Evolutionary conservation across 768 basidiomycete species (phyloP).

Genomic region (Amyloporia xantha): DNA sequence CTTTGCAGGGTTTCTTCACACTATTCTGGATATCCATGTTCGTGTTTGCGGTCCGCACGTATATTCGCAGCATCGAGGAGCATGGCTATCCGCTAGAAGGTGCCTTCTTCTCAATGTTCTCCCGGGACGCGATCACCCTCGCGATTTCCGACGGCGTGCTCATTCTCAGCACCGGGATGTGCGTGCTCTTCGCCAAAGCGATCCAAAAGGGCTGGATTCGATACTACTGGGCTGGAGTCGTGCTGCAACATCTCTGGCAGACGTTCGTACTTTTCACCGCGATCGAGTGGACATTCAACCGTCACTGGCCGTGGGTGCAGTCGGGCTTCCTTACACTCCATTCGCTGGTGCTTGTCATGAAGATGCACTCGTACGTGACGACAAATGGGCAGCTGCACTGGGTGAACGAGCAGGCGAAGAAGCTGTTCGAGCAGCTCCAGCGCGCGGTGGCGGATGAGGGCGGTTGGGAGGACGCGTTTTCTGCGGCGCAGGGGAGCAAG

Average conservation of each 20-base stretch:
- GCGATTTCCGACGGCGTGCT: conserved; percentile 81
- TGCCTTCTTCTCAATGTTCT: conserved; percentile 81
- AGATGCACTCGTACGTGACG: conserved; percentile 91
- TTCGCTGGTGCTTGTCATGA: conserved; percentile 87
- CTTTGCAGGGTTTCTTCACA: conserved; percentile 81
- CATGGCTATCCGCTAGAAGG: conserved; percentile 73
- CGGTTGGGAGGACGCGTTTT: conserved; percentile 60
- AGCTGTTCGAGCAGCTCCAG: conserved; percentile 38
- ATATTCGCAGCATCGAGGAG: conserved; percentile 69
- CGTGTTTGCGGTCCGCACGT: conserved; percentile 72
- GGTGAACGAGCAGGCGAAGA: conserved; percentile 40
- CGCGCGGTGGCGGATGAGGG: conserved; percentile 44
- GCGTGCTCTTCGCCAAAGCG: conserved; percentile 79
- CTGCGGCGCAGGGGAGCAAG: conserved; percentile 38
- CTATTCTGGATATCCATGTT: conserved; percentile 92
- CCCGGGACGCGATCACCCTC: conserved; percentile 74
- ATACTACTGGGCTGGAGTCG: conserved; percentile 70
- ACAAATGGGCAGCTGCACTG: conserved; percentile 79
- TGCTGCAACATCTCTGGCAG: conserved; percentile 80
- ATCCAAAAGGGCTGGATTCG: conserved; percentile 72
- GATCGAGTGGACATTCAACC: conserved; percentile 89
- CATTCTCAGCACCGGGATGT: conserved; percentile 66
- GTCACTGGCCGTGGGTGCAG: conserved; percentile 98
- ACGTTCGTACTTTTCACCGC: conserved; percentile 62
- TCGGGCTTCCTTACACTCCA: conserved; percentile 87